These are phyloP conservation scores for Fusarium torulosum DNA, from an alignment of 2,329 filamentous ascomycete species.

Conservation along the genomic window DNA sequence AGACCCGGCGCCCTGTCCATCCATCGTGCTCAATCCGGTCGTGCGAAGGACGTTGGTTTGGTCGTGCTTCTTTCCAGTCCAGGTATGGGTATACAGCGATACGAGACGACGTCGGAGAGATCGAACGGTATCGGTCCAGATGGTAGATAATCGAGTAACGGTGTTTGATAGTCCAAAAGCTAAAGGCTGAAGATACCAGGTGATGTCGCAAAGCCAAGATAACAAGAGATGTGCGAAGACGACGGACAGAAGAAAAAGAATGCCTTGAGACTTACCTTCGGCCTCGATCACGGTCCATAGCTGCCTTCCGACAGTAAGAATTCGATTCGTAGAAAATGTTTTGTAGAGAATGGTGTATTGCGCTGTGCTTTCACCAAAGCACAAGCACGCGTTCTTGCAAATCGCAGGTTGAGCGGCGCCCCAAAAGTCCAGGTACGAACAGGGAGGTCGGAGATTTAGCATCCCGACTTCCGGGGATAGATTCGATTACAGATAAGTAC, in stretches of 20 bases:
- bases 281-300: slow-evolving; percentile 56
- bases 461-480: slow-evolving; percentile 32
- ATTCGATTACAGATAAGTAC: slow-evolving; percentile 37
- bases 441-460: slow-evolving; percentile 43
- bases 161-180: background rate
- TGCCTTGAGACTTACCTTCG: slow-evolving; percentile 51
- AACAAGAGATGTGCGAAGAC: slow-evolving; percentile 5
- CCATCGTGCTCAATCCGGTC: slow-evolving; percentile 11
- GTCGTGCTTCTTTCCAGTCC: background rate
- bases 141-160: slow-evolving; percentile 1
- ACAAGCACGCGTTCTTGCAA: slow-evolving; percentile 44
- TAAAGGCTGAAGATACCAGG: slow-evolving; percentile 13
- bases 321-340: slow-evolving; percentile 21
- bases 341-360: slow-evolving; percentile 4
- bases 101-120: background rate
- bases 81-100: background rate
- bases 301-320: slow-evolving; percentile 10
- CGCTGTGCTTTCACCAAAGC: slow-evolving; percentile 27
- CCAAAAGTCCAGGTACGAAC: slow-evolving; percentile 20
- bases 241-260: slow-evolving; percentile 13
- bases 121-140: slow-evolving; percentile 1
- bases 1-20: background rate
- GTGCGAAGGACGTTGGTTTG: background rate
- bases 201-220: slow-evolving; percentile 28
- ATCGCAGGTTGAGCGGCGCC: slow-evolving; percentile 31